These are phyloP conservation scores for Acrocalymma vagum DNA, from an alignment of 2,329 filamentous ascomycete species.

Conservation along the genomic window DNA sequence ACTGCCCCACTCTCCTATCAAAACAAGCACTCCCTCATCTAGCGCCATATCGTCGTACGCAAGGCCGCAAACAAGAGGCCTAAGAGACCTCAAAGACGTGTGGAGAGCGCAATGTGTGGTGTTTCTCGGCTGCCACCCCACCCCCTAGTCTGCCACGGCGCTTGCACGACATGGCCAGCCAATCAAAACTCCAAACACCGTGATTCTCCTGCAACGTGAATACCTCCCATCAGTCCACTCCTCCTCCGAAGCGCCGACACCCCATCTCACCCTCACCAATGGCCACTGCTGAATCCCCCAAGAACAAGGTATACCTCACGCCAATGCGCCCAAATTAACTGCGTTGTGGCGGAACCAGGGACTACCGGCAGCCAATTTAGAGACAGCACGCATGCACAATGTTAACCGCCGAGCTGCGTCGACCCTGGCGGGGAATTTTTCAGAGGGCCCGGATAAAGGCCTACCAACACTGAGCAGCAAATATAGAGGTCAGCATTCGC, in stretches of 20 bases:
- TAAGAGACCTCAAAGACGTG: too few relatives aligned
- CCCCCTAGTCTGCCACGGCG: conserved; percentile 26
- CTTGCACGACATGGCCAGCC: conserved; percentile 28
- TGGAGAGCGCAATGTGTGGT: too few relatives aligned
- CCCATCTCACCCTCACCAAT: conserved; percentile 36
- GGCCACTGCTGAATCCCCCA: conserved; percentile 30
- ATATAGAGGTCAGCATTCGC: conserved; percentile 44
- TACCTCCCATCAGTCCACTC: conserved; percentile 38
- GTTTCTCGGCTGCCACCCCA: too few relatives aligned
- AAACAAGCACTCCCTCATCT: too few relatives aligned
- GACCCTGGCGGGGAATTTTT: conserved; percentile 39
- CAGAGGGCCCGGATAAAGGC: conserved; percentile 31
- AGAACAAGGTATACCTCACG: conserved; percentile 31
- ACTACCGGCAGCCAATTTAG: conserved; percentile 30
- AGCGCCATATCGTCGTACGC: too few relatives aligned
- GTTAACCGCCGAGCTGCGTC: conserved; percentile 36
- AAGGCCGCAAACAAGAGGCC: too few relatives aligned
- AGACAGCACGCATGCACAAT: conserved; percentile 33
- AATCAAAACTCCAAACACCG: conserved; percentile 28
- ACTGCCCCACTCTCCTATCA: too few relatives aligned
- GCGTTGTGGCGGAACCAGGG: conserved; percentile 25
- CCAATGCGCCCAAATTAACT: conserved; percentile 40
- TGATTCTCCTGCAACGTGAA: conserved; percentile 39
- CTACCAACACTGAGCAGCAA: conserved; percentile 27
- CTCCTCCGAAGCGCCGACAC: conserved; percentile 44